Base-by-base conservation (phyloP, 2,329 filamentous ascomycete species). In the Lachnellula occidentalis region DNA sequence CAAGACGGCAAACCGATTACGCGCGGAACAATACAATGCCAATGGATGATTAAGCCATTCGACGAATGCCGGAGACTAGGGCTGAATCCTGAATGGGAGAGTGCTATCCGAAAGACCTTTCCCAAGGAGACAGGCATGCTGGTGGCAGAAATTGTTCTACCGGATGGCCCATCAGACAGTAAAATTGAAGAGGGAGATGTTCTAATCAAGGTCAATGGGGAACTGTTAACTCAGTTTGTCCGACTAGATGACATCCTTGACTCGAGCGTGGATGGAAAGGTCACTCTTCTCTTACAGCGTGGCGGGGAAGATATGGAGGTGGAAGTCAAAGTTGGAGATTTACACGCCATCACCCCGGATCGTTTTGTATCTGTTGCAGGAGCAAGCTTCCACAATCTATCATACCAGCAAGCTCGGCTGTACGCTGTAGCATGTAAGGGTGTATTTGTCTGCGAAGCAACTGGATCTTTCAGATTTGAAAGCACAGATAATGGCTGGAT, bases 11-110 rank as follows among this genome's bases (percentile, higher is more conserved):
- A 85, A 63, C 81, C 81, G 2, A 86, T 99, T 50, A 84, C 86
- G n/a, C 82, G 94, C 64, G 94, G 94, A 47, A 95, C 94, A n/a
- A 95, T 99, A 48, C 94, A 99, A 72, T 95, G 90, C 59, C 94
- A 99, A 70, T 99, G 95, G 80, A 80, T 97, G 51, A 81, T 99
- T 58, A 97, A 97, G 72, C 90, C 94, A 0, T 99, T 99, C 65
- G 95, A 99, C 64, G 95, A 99, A 71, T 97, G 94, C 71, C 85
- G 92, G 52, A 82, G 94, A 56, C 77, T 99, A 11, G 94, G 94
- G 7, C 77, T 99, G 57, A 90, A 83, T 2, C 79, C 91, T 0
- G 81, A 90, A 50, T 95, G 90, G 85, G 94, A 99, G 75, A 86
- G 88, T 37, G 85, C 86, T 54, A 84, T 95, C 59, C 86, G 94